phyloP scores from a whole-genome alignment of 2,329 filamentous ascomycete species.

The Zymoseptoria ardabiliae region DNA sequence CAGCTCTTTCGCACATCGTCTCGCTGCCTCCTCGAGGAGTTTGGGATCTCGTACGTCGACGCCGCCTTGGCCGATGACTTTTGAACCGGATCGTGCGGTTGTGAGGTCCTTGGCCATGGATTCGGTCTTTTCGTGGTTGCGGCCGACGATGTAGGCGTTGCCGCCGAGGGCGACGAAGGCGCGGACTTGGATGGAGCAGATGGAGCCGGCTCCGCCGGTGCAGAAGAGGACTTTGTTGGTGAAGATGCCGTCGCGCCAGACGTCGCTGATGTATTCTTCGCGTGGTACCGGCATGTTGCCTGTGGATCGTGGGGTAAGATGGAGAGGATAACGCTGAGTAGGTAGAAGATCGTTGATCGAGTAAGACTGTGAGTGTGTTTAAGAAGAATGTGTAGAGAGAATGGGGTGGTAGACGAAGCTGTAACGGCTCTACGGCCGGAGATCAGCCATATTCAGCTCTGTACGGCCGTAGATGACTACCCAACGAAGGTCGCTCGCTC shows the following conservation, averaged over 20 bases:
- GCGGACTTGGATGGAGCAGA: constrained; percentile 88
- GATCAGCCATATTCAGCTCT: not conserved
- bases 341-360: too few relatives aligned
- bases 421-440: not conserved
- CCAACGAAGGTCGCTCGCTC: not conserved
- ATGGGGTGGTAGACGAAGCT: not conserved
- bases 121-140: constrained; percentile 83
- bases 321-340: too few relatives aligned
- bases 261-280: constrained; percentile 68
- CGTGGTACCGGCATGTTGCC: constrained; percentile 56
- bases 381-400: too few relatives aligned
- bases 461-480: not conserved
- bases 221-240: constrained; percentile 86
- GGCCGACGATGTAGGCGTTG: constrained; percentile 87
- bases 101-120: constrained; percentile 72
- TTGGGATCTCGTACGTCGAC: constrained; percentile 62
- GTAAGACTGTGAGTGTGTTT: too few relatives aligned
- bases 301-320: too few relatives aligned
- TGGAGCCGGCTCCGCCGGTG: constrained; percentile 86
- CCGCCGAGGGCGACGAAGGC: constrained; percentile 87
- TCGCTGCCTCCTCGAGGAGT: constrained; percentile 64
- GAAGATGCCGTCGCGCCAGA: constrained; percentile 85
- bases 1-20: constrained; percentile 71
- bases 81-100: constrained; percentile 67
- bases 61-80: constrained; percentile 75